Base-by-base conservation (phyloP, 768 basidiomycete genomes). In the Ramaria rubella region DNA sequence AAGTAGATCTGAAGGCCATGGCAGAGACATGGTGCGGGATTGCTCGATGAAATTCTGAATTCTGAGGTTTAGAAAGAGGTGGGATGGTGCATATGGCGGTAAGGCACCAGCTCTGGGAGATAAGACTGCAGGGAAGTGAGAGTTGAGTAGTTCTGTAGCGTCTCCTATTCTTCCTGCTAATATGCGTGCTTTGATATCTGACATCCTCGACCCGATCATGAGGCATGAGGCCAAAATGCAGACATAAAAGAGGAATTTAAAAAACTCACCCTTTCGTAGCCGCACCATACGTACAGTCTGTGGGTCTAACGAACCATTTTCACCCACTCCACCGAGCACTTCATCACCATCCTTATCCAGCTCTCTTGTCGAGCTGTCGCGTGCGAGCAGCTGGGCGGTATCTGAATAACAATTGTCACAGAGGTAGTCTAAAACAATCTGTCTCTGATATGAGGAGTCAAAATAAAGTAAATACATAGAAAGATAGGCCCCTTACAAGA, bases 21-120 rank as follows among this genome's bases (percentile, higher is more conserved):
- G 70, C 17, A 90, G 75, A 3, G 89, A 87, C 12, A 79, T 67
- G 2, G 87, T 86, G 27, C 92, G 82, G 60, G 90, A 83, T 21
- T 85, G 79, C 69, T 97, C 94, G 64, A 90, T 84, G 72, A 96
- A 97, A 1, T 82, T 81, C 40, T 88, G 84, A 48, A 96, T 89
- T 49, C 86, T 86, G 36, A 97, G 82, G 66, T 96, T 94, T 59
- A 97, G 78, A 17, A 75, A 73, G 52, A 95, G 76, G 63, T 93
- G 90, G 1, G 74, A 68, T n/a, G 92, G 86, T 46, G 86, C 77
- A 26, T 62, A 62, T 63, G 51, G 69, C 17, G 52, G 29, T 43
- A n/a, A n/a, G n/a, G 58, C 38, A 33, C 14, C 40, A n/a, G 49
- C 42, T 42, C 62, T 58, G 50, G 67, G 67, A 6, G 72, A 66